phyloP scores from a whole-genome alignment of 2,329 filamentous ascomycete species.

The Whalleya microplaca region DNA sequence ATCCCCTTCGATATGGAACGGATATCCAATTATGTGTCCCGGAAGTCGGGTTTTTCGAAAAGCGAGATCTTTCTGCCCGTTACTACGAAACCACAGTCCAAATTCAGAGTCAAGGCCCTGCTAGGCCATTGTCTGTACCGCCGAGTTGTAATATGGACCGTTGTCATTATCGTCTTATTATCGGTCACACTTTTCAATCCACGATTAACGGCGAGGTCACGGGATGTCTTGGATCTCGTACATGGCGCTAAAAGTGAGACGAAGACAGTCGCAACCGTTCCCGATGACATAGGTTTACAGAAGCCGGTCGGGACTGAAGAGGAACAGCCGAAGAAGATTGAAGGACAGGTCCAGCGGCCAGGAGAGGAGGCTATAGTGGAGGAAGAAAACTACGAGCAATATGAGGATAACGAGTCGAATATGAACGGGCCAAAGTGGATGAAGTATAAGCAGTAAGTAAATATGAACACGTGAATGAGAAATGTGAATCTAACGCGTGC shows the following conservation, averaged over 20 bases:
- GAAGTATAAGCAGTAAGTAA: constrained; percentile 48
- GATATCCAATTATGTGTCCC: constrained; percentile 31
- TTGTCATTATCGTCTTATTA: constrained; percentile 47
- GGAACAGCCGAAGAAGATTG: constrained; percentile 5
- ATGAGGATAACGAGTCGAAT: constrained; percentile 28
- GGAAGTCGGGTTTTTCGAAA: constrained; percentile 29
- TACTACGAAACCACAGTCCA: constrained; percentile 40
- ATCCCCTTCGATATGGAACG: constrained; percentile 26
- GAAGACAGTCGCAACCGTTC: constrained; percentile 7
- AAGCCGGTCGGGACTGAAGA: constrained; percentile 20
- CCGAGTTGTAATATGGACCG: constrained; percentile 54
- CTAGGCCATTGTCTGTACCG: constrained; percentile 58
- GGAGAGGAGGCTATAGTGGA: constrained; percentile 8
- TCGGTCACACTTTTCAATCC: constrained; percentile 45
- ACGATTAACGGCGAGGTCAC: constrained; percentile 25
- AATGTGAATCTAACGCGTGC: constrained; percentile 16
- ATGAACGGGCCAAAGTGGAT: constrained; percentile 42
- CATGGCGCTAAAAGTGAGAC: constrained; percentile 28
- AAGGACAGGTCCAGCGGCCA: constrained; percentile 9
- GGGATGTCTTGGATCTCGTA: constrained; percentile 36
- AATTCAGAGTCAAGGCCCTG: constrained; percentile 48
- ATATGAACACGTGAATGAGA: not conserved
- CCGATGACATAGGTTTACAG: constrained; percentile 21
- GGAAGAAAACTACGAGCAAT: constrained; percentile 30
- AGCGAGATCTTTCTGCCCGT: constrained; percentile 36